Percentiles rank a stretch among this genome's conserved stretches.
phyloP scores from a whole-genome alignment of 73 alveolate genomes.

The Durusdinium trenchii region DNA sequence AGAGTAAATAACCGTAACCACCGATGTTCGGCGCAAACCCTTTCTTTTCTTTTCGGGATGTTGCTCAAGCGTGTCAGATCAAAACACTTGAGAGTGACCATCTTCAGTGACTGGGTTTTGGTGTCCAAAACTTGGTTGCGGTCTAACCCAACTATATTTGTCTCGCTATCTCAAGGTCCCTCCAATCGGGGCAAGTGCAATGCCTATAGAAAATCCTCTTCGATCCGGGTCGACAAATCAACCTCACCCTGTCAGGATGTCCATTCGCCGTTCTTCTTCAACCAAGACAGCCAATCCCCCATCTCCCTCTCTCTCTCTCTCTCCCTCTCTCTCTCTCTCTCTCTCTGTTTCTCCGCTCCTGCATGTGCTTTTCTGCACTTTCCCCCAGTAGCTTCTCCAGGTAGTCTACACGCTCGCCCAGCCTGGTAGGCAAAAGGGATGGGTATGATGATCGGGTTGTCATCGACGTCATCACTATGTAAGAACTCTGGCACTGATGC shows the following conservation, averaged over 20 bases:
- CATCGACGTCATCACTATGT: background rate
- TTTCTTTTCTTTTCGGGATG: too few species aligned
- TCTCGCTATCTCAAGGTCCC: too few species aligned
- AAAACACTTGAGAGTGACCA: too few species aligned
- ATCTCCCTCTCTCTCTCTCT: background rate
- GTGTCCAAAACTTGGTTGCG: too few species aligned
- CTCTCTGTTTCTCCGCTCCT: background rate
- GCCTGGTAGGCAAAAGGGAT: background rate
- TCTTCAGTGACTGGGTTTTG: too few species aligned
- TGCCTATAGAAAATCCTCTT: too few species aligned
- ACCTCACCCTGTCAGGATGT: background rate
- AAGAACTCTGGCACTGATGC: background rate
- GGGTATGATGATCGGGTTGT: background rate
- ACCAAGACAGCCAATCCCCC: background rate
- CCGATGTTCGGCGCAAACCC: too few species aligned
- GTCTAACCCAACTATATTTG: too few species aligned
- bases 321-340: background rate
- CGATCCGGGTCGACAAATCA: too few species aligned
- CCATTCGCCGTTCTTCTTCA: background rate
- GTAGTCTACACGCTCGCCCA: slow-evolving; percentile 45
- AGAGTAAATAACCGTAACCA: too few species aligned
- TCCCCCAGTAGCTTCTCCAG: slow-evolving; percentile 47
- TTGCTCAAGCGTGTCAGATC: too few species aligned
- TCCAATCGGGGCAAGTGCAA: too few species aligned
- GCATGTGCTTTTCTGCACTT: slow-evolving; percentile 48